Conservation (phyloP, 164 flowering plant species). For the Litsea cubeba region DNA sequence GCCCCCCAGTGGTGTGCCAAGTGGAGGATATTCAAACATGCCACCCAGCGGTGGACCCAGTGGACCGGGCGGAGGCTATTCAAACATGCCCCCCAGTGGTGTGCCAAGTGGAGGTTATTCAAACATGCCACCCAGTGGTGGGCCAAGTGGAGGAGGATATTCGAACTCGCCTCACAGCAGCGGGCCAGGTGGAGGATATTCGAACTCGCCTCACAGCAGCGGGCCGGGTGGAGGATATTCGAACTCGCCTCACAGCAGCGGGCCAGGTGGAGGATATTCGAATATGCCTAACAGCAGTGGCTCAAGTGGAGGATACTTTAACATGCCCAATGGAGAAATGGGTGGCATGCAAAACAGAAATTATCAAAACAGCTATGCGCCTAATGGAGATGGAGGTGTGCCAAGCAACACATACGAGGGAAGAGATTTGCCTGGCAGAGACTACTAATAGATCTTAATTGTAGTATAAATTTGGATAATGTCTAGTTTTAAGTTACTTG, state of each 20-base stretch:
- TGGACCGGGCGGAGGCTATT: neutral
- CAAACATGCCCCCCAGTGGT: neutral
- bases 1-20: neutral
- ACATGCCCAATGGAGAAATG: neutral
- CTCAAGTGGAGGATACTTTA: neutral
- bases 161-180: neutral
- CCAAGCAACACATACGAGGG: constrained; percentile 27
- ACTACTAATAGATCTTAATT: neutral
- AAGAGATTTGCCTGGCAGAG: constrained; percentile 32
- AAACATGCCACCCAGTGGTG: neutral
- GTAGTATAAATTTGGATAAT: neutral
- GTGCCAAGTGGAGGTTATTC: neutral
- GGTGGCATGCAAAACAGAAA: constrained; percentile 16
- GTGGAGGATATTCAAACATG: neutral
- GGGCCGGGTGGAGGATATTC: neutral
- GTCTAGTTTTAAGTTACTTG: too few relatives aligned
- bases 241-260: neutral
- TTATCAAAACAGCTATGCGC: constrained; percentile 21
- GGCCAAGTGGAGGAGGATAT: neutral
- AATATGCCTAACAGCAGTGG: neutral
- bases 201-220: neutral
- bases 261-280: neutral
- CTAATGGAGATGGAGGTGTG: constrained; percentile 21
- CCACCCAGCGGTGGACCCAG: neutral
- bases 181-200: neutral